Conservation (phyloP, 2,329 filamentous ascomycete genomes). For the Epichloe elymi region DNA sequence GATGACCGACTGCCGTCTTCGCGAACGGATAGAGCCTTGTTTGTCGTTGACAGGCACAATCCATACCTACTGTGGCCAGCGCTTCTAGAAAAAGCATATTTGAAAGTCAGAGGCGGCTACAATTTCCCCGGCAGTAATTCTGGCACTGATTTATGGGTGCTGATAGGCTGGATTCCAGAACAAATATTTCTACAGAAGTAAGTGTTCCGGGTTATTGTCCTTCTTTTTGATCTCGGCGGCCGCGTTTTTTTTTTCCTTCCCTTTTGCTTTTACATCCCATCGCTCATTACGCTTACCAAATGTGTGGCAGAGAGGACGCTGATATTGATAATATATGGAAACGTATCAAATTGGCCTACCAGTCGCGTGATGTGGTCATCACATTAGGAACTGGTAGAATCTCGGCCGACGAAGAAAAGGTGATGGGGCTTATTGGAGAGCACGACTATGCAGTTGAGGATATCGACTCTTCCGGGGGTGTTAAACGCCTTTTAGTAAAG, state of each 20-base stretch:
- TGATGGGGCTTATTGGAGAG: slow-evolving; percentile 71
- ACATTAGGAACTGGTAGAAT: slow-evolving; percentile 84
- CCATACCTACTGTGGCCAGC: slow-evolving; percentile 81
- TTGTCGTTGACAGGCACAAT: slow-evolving; percentile 78
- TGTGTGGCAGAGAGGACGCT: slow-evolving; percentile 52
- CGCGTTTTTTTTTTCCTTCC: not conserved
- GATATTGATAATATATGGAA: slow-evolving; percentile 66
- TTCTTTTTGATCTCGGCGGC: not conserved
- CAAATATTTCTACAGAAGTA: slow-evolving; percentile 79
- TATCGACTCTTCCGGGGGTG: slow-evolving; percentile 48
- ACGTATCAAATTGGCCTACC: slow-evolving; percentile 61
- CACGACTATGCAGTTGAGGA: slow-evolving; percentile 91
- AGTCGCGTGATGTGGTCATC: slow-evolving; percentile 67
- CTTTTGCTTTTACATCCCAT: not conserved
- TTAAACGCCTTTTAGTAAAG: slow-evolving; percentile 68
- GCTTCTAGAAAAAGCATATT: slow-evolving; percentile 86
- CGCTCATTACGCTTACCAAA: not conserved
- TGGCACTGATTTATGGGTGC: slow-evolving; percentile 81
- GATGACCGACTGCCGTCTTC: slow-evolving; percentile 80
- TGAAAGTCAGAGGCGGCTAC: slow-evolving; percentile 91
- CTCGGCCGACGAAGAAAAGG: slow-evolving; percentile 60
- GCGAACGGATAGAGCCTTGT: slow-evolving; percentile 59
- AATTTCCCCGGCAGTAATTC: slow-evolving; percentile 98
- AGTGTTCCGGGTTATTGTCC: not conserved
- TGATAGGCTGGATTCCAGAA: slow-evolving; percentile 95